phyloP scores from a whole-genome alignment of 2,329 filamentous ascomycete genomes.

The Scorias spongiosa region DNA sequence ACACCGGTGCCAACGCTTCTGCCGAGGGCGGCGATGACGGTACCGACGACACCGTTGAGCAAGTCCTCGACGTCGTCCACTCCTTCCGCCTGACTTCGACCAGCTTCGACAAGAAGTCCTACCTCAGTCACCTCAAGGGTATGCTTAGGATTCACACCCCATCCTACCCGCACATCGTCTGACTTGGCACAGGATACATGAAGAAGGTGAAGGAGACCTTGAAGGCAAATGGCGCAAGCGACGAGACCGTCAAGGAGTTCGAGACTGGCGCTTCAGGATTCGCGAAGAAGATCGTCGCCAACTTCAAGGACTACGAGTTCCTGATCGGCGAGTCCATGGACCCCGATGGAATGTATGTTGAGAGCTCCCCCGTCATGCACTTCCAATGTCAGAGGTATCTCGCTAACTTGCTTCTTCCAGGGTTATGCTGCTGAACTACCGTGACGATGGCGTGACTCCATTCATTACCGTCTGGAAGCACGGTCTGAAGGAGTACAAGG shows the following conservation, averaged over 20 bases:
- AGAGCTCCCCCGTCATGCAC: background rate
- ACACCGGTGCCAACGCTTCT: conserved; percentile 91
- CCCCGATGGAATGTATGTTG: conserved; percentile 75
- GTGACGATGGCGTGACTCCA: conserved; percentile 85
- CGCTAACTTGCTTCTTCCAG: conserved; percentile 25
- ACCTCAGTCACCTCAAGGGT: conserved; percentile 76
- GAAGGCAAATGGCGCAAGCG: conserved; percentile 44
- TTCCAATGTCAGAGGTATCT: too few relatives aligned
- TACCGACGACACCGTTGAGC: conserved; percentile 51
- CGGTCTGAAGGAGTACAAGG: conserved; percentile 78
- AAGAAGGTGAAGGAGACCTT: conserved; percentile 67
- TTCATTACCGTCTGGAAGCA: conserved; percentile 92
- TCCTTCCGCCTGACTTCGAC: conserved; percentile 78
- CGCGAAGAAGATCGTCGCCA: conserved; percentile 68
- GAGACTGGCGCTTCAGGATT: conserved; percentile 58
- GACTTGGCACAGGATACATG: conserved; percentile 54
- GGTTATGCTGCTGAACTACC: conserved; percentile 91
- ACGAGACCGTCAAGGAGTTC: conserved; percentile 60
- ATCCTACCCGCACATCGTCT: background rate
- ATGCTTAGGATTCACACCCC: conserved; percentile 16
- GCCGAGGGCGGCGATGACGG: conserved; percentile 62
- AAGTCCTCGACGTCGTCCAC: conserved; percentile 86
- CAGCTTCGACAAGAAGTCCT: conserved; percentile 74
- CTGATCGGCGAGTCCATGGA: conserved; percentile 86
- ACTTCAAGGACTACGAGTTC: conserved; percentile 96